Base-by-base conservation (phyloP, 2,329 filamentous ascomycete genomes). In the Diaporthe destruens region DNA sequence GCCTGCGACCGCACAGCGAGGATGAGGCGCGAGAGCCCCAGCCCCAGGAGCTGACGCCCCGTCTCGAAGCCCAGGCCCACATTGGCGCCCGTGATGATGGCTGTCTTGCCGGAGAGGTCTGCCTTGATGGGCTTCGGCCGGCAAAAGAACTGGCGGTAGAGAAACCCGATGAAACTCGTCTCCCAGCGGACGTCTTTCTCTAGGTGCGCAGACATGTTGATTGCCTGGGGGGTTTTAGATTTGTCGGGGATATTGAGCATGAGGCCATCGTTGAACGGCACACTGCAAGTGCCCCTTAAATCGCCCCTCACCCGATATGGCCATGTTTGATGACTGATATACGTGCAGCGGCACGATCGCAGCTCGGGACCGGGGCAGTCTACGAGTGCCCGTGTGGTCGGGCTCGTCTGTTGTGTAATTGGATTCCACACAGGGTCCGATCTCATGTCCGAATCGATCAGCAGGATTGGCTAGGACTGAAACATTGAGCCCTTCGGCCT, bases 61-160 rank as follows among this genome's bases (percentile, higher is more conserved):
- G 67, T 47, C 29, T 75, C 72, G 39, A 75, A 56, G 49, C 75
- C 76, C 3, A 77, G 72, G 20, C 76, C 76, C 1, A 44, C 25
- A 16, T 63, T 71, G 6, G 55, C 42, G 25, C 69, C 69, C 29
- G 69, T 71, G 47, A 71, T 67, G 29, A 71, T 71, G 5, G 69
- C 59, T 42, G 53, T 54, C 32, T 71, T n/a, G 32, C 69, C 69
- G 4, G 69, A 67, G 1, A 71, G 69, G 36, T 67, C 49, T 65
- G 69, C 51, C 14, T n/a, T 53, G n/a, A 63, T 54, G 11, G 59
- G 69, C 9, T 65, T 51, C 12, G 57, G 69, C 9, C 49, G 59
- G n/a, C 8, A 47, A 39, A 69, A 57, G 18, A 69, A 56, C 8
- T 69, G 66, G 14, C 51, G 53, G 29, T 69, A 49, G 18, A 55